phyloP scores from a whole-genome alignment of 2,329 filamentous ascomycete species.

The Fusarium sp. region DNA sequence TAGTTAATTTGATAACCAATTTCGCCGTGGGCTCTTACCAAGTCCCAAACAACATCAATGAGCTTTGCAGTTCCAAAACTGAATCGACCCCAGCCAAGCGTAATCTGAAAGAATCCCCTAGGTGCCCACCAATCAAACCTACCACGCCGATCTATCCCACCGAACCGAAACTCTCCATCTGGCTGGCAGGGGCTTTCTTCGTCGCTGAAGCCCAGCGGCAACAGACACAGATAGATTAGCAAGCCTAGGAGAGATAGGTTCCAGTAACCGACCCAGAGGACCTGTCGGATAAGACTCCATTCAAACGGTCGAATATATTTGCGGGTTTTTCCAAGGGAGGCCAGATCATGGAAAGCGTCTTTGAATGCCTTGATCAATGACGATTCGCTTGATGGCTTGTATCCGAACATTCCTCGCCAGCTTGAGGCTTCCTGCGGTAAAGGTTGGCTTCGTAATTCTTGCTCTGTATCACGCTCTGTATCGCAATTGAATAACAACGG shows the following conservation, averaged over 20 bases:
- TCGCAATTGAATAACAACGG: neutral
- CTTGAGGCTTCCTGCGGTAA: neutral
- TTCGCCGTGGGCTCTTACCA: neutral
- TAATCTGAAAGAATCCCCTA: constrained; percentile 13
- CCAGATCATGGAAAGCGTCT: neutral
- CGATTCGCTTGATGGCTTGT: fast-evolving
- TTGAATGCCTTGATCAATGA: fast-evolving
- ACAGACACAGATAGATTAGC: fast-evolving
- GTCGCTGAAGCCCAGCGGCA: fast-evolving
- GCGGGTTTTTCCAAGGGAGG: neutral
- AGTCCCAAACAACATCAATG: constrained; percentile 17
- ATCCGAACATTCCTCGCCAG: neutral
- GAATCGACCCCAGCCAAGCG: neutral
- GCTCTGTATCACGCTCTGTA: neutral
- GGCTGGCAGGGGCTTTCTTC: neutral
- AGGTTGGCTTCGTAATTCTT: fast-evolving
- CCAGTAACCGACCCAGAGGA: fast-evolving
- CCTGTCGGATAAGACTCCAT: fast-evolving
- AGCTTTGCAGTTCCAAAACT: constrained; percentile 8
- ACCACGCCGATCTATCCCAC: fast-evolving
- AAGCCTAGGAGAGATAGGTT: neutral
- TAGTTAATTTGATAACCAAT: neutral
- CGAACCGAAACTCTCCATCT: neutral
- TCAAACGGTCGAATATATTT: neutral
- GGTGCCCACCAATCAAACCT: neutral